A percentile compares a stretch with the other conserved stretches of the same genome.
Evolutionary conservation across 2,329 filamentous ascomycete species (phyloP).

Genomic region (Colletotrichum eleusines): DNA sequence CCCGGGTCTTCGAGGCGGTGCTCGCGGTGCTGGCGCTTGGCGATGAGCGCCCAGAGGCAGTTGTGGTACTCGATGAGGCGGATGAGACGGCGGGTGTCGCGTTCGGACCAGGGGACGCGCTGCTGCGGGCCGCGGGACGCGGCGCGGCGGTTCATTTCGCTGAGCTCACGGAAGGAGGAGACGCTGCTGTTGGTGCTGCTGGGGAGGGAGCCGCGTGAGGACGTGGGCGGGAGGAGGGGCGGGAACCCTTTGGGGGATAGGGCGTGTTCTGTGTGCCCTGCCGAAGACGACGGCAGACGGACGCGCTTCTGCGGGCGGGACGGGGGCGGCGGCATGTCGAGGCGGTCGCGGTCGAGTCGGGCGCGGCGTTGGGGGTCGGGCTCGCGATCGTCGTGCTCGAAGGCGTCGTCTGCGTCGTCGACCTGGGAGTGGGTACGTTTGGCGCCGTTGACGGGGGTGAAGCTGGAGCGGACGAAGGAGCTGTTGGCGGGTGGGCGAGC

Average conservation of each 20-base stretch:
- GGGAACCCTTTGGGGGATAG: conserved; percentile 30
- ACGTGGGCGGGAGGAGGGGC: conserved; percentile 37
- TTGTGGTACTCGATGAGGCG: conserved; percentile 54
- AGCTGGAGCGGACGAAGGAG: conserved; percentile 9
- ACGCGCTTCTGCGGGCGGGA: conserved; percentile 23
- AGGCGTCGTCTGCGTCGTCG: conserved; percentile 41
- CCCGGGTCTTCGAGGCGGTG: conserved; percentile 1
- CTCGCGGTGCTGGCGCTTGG: conserved; percentile 42
- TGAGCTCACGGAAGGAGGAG: conserved; percentile 43
- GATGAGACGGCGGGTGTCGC: conserved; percentile 58
- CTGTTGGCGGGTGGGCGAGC: background rate
- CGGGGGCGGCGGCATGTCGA: conserved; percentile 41
- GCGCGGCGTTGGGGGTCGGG: conserved; percentile 44
- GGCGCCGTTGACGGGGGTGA: conserved; percentile 24
- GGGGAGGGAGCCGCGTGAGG: conserved; percentile 44
- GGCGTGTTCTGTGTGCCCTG: background rate
- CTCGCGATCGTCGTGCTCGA: conserved; percentile 43
- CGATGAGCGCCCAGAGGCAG: conserved; percentile 56
- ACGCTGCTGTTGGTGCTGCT: conserved; percentile 46
- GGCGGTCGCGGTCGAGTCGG: conserved; percentile 44
- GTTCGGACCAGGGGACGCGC: conserved; percentile 56
- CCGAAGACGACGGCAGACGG: background rate
- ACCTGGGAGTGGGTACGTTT: background rate
- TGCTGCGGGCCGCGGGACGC: conserved; percentile 40
- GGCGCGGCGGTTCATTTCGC: conserved; percentile 28